Base-by-base conservation (phyloP, 305 asterid genomes). In the Fraxinus angustifolia region DNA sequence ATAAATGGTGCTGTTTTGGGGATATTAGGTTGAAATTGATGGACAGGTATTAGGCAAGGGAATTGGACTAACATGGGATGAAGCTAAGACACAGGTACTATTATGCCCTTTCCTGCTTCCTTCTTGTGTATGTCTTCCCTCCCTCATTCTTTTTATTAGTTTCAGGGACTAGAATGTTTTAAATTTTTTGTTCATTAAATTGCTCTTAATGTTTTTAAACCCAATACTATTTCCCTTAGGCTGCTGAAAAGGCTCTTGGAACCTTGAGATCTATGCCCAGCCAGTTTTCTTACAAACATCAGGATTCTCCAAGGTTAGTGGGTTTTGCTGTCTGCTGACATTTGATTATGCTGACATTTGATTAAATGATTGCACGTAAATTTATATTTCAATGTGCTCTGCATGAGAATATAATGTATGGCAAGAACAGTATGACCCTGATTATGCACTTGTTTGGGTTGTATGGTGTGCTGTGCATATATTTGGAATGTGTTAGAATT, bases 161-260 rank as follows among this genome's bases (percentile, higher is more conserved):
- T 73, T 75, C 40, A 28, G 33, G 65, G 28, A 78, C 28, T 67
- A 42, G 45, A 78, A 60, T 28, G 48, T 16, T 33, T 23, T 16
- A 8, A 56, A 12, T 56, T 72, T 10, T 58, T 58, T 23, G 74
- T 40, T 74, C 30, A 21, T n/a, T 36, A 10, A 35, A 17, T 33
- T 28, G 73, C 75, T 73, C 21, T 68, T 17, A 28, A 67, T 21
- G 26, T 73, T 78, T 80, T 48, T 73, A 85, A 58, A 17, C 58
- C 33, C 56, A 73, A 80, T 68, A 74, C 19, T 58, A 26, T 78
- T 73, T 74, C 71, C 79, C 74, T 73, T 85, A 93, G 99, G 99
- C 99, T 88, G 97, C 98, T 84, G 99, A 92, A 79, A 89, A 86
- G 83, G 99, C 99, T 81, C 91, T 94, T 82, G 92, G 86, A 78